Percentiles rank a stretch among this genome's conserved stretches.
These are phyloP conservation scores for Nannizzia gypsea DNA, from an alignment of 2,329 filamentous ascomycete genomes.

Conservation along the genomic window DNA sequence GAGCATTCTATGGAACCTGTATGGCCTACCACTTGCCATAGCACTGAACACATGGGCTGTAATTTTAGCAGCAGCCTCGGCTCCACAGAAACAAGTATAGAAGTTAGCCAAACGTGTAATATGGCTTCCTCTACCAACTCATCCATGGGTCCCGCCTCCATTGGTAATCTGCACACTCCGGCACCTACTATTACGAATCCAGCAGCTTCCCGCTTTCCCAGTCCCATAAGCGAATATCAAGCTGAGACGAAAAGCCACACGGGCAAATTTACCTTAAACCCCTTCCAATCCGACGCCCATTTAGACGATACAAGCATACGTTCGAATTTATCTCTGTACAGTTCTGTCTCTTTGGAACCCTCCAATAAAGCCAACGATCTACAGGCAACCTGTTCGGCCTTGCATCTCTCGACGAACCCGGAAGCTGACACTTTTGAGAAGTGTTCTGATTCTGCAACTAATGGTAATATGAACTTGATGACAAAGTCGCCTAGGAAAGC, in stretches of 20 bases:
- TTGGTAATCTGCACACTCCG: neutral
- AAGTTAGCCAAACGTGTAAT: too few species aligned
- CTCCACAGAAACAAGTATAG: neutral
- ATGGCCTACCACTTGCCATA: neutral
- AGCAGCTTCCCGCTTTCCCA: slow-evolving; percentile 23
- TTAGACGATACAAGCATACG: neutral
- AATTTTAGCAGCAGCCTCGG: neutral
- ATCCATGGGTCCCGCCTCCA: neutral
- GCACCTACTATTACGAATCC: neutral
- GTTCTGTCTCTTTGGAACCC: neutral
- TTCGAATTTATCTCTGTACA: neutral
- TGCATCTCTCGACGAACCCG: neutral
- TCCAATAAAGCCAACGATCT: neutral
- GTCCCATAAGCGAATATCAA: slow-evolving; percentile 27
- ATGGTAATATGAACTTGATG: too few species aligned
- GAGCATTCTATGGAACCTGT: neutral
- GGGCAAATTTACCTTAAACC: neutral
- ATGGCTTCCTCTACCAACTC: neutral
- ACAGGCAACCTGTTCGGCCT: neutral
- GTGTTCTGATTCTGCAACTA: neutral
- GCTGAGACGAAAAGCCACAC: slow-evolving; percentile 15
- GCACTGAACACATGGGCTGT: neutral
- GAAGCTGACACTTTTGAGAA: neutral
- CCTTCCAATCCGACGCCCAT: neutral
- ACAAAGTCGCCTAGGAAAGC: slow-evolving; percentile 36